Evolutionary conservation across 2,329 filamentous ascomycete genomes (phyloP).

Genomic region (Colletotrichum neosansevieriae): DNA sequence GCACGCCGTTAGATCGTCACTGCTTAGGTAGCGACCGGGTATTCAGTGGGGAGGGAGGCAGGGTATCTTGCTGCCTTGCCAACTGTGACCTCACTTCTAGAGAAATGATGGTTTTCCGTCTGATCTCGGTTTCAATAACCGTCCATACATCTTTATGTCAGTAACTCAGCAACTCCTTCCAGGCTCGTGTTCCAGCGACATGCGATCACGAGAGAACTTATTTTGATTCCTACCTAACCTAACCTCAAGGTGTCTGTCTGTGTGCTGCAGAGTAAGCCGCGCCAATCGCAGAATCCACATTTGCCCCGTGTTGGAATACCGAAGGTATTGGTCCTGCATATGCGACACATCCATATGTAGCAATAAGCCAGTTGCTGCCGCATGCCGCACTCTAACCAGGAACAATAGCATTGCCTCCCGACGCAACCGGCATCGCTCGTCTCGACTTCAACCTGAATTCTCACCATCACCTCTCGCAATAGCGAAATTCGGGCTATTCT

Average conservation of each 20-base stretch:
- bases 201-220: too few relatives aligned
- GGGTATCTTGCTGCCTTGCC: background rate
- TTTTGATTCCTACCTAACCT: too few relatives aligned
- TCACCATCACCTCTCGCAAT: background rate
- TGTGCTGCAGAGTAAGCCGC: too few relatives aligned
- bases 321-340: too few relatives aligned
- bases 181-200: too few relatives aligned
- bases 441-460: background rate
- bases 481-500: too few relatives aligned
- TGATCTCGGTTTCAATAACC: background rate
- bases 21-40: slow-evolving; percentile 4
- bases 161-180: too few relatives aligned
- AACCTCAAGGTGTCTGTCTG: too few relatives aligned
- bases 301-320: background rate
- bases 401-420: background rate
- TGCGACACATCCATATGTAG: too few relatives aligned
- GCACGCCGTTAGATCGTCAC: slow-evolving; percentile 36
- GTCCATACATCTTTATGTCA: too few relatives aligned
- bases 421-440: background rate
- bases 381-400: background rate
- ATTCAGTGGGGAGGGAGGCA: slow-evolving; percentile 7
- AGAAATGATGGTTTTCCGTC: too few relatives aligned
- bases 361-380: background rate
- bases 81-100: slow-evolving; percentile 1
- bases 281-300: background rate